Evolutionary conservation across 805 yeast species (phyloP).

Genomic region (Monosporozyma solicola): DNA sequence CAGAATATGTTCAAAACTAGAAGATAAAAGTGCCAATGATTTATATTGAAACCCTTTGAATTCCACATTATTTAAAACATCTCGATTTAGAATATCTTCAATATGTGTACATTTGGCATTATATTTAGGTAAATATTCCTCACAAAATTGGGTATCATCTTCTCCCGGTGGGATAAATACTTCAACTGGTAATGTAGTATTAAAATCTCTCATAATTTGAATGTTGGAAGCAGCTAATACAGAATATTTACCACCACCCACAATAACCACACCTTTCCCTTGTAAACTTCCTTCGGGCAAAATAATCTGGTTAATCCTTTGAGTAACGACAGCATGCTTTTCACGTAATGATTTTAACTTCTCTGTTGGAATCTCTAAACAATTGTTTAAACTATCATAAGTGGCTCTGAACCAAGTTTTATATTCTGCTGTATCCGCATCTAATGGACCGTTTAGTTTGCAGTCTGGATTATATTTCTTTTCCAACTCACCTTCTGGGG

Average conservation of each 20-base stretch:
- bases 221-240: slow-evolving; percentile 62
- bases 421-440: slow-evolving; percentile 15
- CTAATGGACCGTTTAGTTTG: slow-evolving; percentile 16
- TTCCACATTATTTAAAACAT: slow-evolving; percentile 38
- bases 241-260: slow-evolving; percentile 74
- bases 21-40: slow-evolving; percentile 58
- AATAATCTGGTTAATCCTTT: not conserved
- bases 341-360: slow-evolving; percentile 9
- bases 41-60: slow-evolving; percentile 36
- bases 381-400: slow-evolving; percentile 13
- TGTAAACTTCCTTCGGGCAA: slow-evolving; percentile 26
- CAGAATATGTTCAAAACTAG: slow-evolving; percentile 63
- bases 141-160: slow-evolving; percentile 61
- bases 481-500: slow-evolving; percentile 20
- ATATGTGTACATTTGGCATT: slow-evolving; percentile 55
- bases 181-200: slow-evolving; percentile 66
- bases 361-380: slow-evolving; percentile 16
- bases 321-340: not conserved
- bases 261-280: slow-evolving; percentile 40
- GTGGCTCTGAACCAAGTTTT: slow-evolving; percentile 16
- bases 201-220: slow-evolving; percentile 44
- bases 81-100: slow-evolving; percentile 45
- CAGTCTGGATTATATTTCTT: slow-evolving; percentile 12
- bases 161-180: slow-evolving; percentile 57
- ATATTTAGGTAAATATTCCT: slow-evolving; percentile 44